These are phyloP conservation scores for Apiospora hydei DNA, from an alignment of 2,329 filamentous ascomycete species.

Conservation along the genomic window DNA sequence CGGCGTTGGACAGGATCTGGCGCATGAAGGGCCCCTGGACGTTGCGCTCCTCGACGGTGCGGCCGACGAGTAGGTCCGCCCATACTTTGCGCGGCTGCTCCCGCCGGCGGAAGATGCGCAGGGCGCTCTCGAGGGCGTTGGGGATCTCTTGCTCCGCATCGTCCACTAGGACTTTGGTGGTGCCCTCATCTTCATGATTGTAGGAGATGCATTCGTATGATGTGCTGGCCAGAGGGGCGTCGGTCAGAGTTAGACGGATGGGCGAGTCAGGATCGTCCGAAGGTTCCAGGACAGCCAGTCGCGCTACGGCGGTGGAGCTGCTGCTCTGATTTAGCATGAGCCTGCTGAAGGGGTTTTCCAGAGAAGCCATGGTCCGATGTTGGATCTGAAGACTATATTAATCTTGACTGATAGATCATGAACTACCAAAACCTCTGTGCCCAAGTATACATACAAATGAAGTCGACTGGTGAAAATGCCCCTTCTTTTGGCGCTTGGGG, in stretches of 20 bases:
- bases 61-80: slow-evolving; percentile 34
- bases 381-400: neutral
- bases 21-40: slow-evolving; percentile 28
- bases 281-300: slow-evolving; percentile 31
- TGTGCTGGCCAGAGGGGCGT: slow-evolving; percentile 30
- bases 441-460: neutral
- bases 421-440: too few relatives aligned
- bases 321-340: neutral
- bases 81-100: slow-evolving; percentile 33
- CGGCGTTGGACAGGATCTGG: slow-evolving; percentile 31
- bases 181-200: slow-evolving; percentile 28
- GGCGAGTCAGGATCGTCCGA: slow-evolving; percentile 30
- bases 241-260: slow-evolving; percentile 31
- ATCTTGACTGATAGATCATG: neutral
- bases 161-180: slow-evolving; percentile 29
- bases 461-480: too few relatives aligned
- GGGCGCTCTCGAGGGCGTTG: slow-evolving; percentile 30
- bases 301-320: slow-evolving; percentile 20
- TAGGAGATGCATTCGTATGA: slow-evolving; percentile 38
- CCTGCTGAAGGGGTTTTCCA: neutral
- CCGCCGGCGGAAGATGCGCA: slow-evolving; percentile 34
- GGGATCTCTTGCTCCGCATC: slow-evolving; percentile 30
- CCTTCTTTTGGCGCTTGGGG: neutral
- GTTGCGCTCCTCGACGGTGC: slow-evolving; percentile 33
- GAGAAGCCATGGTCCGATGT: neutral